A percentile compares a stretch with the other conserved stretches of the same genome.
phyloP scores from a whole-genome alignment of 139 green algal genomes.

The Tetraselmis chui region DNA sequence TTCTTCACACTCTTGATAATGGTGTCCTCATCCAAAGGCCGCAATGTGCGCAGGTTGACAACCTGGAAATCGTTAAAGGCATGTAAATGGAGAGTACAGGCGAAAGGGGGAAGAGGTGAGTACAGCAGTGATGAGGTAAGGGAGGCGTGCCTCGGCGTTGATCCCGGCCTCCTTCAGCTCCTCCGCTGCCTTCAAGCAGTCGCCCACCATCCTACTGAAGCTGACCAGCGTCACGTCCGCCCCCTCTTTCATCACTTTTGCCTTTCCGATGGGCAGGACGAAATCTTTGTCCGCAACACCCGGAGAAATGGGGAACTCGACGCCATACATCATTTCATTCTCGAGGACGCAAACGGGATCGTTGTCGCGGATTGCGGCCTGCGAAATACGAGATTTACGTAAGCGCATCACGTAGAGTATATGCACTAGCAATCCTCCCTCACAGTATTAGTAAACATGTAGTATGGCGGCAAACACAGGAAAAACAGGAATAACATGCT shows the following conservation, averaged over 20 bases:
- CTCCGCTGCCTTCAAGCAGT: conserved; percentile 81
- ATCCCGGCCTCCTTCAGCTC: conserved; percentile 84
- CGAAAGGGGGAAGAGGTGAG: conserved; percentile 1
- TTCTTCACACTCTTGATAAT: conserved; percentile 80
- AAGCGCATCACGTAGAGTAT: too few relatives aligned
- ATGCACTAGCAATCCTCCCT: too few relatives aligned
- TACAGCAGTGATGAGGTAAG: too few relatives aligned
- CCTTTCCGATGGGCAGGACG: conserved; percentile 91
- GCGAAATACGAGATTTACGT: too few relatives aligned
- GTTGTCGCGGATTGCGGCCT: conserved; percentile 92
- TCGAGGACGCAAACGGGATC: conserved; percentile 97
- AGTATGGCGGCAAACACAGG: too few relatives aligned
- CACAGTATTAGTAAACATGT: too few relatives aligned
- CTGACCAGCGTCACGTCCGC: conserved; percentile 88
- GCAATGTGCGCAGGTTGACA: conserved; percentile 93
- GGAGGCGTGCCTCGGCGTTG: conserved; percentile 83
- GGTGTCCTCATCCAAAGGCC: conserved; percentile 85
- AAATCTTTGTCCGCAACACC: conserved; percentile 89
- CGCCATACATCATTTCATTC: conserved; percentile 96
- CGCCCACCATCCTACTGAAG: conserved; percentile 92
- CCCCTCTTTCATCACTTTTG: conserved; percentile 79
- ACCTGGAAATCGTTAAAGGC: too few relatives aligned
- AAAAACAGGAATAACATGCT: too few relatives aligned
- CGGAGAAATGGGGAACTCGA: conserved; percentile 50
- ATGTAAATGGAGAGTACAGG: too few relatives aligned